Evolutionary conservation across 2,329 filamentous ascomycete species (phyloP), one percentile per base, ranked within the genome.

Genomic region (Beauveria rudraprayagi): DNA sequence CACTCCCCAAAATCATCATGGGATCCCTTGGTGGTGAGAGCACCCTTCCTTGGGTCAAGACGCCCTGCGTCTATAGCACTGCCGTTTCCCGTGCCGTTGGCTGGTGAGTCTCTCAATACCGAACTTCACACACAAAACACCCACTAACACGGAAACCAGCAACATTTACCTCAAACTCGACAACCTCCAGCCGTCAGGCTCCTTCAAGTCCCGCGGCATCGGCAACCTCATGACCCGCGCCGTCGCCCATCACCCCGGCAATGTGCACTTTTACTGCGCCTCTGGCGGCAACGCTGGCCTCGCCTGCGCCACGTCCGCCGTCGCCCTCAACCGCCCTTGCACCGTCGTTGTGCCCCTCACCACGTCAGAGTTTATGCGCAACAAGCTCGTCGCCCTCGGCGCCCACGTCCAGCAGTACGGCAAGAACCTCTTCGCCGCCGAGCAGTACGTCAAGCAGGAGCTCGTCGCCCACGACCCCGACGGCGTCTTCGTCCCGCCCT

Each of bases 91-190:
- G 84, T 65, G 80, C 81, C 64, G 87, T 88, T 66, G 89, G 89
- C 73, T 92, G 89, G 87, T 90, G 75, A 70, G 80, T 72, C 44
- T 11, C 47, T 34, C 44, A 19, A 16, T 26, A 34, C 30, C 28
- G 19, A 16, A 11, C 26, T 56, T 60, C 68, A 61, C 68, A 67
- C 63, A 60, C 68, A 61, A 67, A 67, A 44, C 52, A 30, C 37
- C 51, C 56, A 63, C 48, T 60, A 61, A 65, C 34, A 40, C 51
- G 52, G 34, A 4, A 34, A 54, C n/a, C 63, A 82, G 89, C 77
- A 87, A 89, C 76, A 84, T 95, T 72, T 90, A 89, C 73, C 85
- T 95, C 69, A 95, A 95, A 73, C 83, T 94, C 64, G 91, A 95
- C 68, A 90, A 89, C 70, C 83, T 92, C 60, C 91, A 96, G 70